Percentiles rank a stretch among this genome's conserved stretches.
phyloP scores from a whole-genome alignment of 2,329 filamentous ascomycete genomes.

The Aspergillus niger region DNA sequence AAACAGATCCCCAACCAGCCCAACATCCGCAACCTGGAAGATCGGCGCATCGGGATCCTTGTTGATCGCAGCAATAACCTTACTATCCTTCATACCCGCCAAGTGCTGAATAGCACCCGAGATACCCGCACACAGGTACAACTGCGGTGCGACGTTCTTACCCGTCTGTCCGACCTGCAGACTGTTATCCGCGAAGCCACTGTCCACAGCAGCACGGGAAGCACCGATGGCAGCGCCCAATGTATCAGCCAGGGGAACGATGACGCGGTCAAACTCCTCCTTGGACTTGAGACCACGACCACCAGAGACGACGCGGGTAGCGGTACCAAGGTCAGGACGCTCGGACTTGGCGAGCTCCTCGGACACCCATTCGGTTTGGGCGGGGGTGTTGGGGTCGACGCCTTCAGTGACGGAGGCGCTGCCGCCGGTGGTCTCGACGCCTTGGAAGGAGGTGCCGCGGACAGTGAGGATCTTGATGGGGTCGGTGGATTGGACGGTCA shows the following conservation, averaged over 20 bases:
- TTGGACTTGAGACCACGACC: constrained; percentile 96
- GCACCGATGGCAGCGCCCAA: constrained; percentile 95
- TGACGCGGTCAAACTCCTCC: constrained; percentile 92
- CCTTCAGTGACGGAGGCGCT: constrained; percentile 78
- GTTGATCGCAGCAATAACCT: constrained; percentile 98
- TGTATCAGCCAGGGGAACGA: constrained; percentile 87
- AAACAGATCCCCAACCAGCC: constrained; percentile 91
- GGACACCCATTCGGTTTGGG: constrained; percentile 82
- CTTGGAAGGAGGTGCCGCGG: constrained; percentile 86
- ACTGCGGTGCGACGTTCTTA: constrained; percentile 94
- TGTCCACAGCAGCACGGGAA: constrained; percentile 92
- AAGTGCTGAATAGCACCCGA: constrained; percentile 97
- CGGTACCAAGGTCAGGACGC: constrained; percentile 89
- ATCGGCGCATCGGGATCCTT: constrained; percentile 97
- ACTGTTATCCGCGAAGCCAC: constrained; percentile 97
- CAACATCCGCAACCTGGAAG: constrained; percentile 96
- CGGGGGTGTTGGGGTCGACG: constrained; percentile 75
- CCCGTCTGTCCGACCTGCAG: constrained; percentile 97
- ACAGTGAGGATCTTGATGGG: constrained; percentile 86
- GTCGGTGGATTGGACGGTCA: constrained; percentile 90
- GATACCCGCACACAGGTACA: constrained; percentile 94
- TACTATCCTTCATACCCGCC: constrained; percentile 99
- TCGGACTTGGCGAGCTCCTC: constrained; percentile 93
- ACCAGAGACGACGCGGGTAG: constrained; percentile 84
- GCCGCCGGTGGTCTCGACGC: constrained; percentile 69